Conservation (phyloP, 768 basidiomycete species). For the Lentinula detonsa region DNA sequence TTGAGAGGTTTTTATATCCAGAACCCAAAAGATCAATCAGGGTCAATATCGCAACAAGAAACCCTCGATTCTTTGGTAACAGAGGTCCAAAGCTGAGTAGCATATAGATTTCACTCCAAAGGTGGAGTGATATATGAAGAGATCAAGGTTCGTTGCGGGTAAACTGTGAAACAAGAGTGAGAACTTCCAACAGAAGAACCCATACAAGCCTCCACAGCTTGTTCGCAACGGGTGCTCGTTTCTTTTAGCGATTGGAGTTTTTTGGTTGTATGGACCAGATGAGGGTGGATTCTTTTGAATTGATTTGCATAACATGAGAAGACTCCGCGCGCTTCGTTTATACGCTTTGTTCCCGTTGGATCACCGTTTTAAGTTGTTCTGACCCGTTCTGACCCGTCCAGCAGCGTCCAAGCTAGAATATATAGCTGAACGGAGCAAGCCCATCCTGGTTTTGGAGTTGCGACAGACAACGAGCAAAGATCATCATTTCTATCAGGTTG, state of each 20-base stretch:
- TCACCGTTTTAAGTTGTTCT: too few relatives aligned
- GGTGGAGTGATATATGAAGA: background rate
- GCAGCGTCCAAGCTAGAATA: too few relatives aligned
- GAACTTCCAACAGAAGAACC: background rate
- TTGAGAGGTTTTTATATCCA: background rate
- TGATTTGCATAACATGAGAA: too few relatives aligned
- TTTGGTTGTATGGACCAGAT: background rate
- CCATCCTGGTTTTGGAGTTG: too few relatives aligned
- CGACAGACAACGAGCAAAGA: too few relatives aligned
- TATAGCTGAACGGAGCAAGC: too few relatives aligned
- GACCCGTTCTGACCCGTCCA: too few relatives aligned
- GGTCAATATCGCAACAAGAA: background rate
- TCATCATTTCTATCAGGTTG: too few relatives aligned
- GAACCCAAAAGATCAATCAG: background rate
- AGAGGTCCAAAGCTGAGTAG: background rate
- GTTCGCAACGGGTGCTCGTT: background rate
- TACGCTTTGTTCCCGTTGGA: too few relatives aligned
- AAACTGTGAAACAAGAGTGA: background rate
- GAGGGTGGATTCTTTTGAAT: too few relatives aligned
- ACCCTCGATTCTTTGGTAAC: background rate
- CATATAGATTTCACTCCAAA: background rate
- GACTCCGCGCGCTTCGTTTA: too few relatives aligned
- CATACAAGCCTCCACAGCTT: background rate
- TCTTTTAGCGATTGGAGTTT: background rate
- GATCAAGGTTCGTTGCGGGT: background rate